Evolutionary conservation across 176 grass and related monocot species (phyloP), one percentile per base, ranked within the genome.

Genomic region (Zizania latifolia): DNA sequence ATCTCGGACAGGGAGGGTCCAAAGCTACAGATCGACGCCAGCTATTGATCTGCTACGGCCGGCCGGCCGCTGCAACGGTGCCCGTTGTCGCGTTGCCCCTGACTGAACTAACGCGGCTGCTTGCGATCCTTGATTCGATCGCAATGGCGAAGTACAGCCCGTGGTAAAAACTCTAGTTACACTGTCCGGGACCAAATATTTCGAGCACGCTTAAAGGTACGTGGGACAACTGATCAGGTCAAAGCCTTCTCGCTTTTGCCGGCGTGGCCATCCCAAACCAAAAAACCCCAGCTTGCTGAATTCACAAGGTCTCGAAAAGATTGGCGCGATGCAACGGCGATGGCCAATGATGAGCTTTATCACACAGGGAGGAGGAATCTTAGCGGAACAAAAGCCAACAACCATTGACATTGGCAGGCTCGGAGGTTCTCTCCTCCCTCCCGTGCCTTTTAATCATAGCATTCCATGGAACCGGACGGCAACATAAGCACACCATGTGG

Each of bases 331-430:
- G n/a, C n/a, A n/a, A 22, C 22, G 48, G n/a, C 19, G 19, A 81
- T 19, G 59, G n/a, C 82, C 81, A 74, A 74, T 84, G 65, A 90
- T 90, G 91, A 87, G 68, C 85, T 84, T 93, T 87, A 83, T 72
- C 84, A 34, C 62, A 14, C 67, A 82, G 33, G 43, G 44, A 58
- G 78, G 74, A 59, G 78, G 84, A 88, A 90, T 88, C 87, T 90
- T 82, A 31, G 67, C 39, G 77, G 73, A 51, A 65, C 44, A 68
- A 80, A 82, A 90, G 82, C 84, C 65, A 72, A 51, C 87, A 83
- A 34, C 81, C 78, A 80, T 88, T 77, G 84, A 87, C 87, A 73
- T 74, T 73, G 31, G 58, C 80, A 87, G 79, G 58, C 78, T 81
- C 82, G 21, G 19, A 53, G 19, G n/a, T 26, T 76, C 78, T 39